phyloP scores from a whole-genome alignment of 345 rosid species.

The Euphorbia lathyris region DNA sequence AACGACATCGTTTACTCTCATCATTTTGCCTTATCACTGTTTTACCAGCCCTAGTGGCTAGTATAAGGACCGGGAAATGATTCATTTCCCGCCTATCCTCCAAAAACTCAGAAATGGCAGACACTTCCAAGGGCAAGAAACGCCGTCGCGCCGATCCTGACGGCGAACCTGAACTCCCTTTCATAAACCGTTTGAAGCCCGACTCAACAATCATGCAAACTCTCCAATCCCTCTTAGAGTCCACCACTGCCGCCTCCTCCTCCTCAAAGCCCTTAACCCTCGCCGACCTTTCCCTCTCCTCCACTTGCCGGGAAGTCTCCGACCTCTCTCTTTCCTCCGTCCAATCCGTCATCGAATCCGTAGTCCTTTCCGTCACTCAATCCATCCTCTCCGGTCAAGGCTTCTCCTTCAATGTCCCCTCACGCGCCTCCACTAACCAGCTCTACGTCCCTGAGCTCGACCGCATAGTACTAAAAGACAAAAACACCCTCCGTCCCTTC shows the following conservation, averaged over 20 bases:
- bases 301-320: conserved; percentile 75
- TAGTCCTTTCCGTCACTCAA: conserved; percentile 60
- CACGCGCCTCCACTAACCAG: conserved; percentile 91
- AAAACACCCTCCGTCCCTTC: conserved; percentile 87
- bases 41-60: background rate
- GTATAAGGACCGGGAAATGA: background rate
- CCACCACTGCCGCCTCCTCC: conserved; percentile 35
- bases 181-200: conserved; percentile 59
- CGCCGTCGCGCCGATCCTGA: conserved; percentile 61
- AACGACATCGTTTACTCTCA: too few species aligned
- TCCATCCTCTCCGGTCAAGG: conserved; percentile 87
- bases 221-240: conserved; percentile 38
- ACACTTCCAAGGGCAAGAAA: conserved; percentile 42
- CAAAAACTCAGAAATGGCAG: conserved; percentile 9
- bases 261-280: conserved; percentile 65
- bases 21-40: too few species aligned
- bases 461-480: conserved; percentile 92
- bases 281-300: conserved; percentile 73
- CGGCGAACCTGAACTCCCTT: conserved; percentile 52
- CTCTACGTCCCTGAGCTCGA: conserved; percentile 98
- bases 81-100: conserved; percentile 8
- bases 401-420: conserved; percentile 85
- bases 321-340: conserved; percentile 85
- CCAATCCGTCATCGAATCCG: conserved; percentile 69
- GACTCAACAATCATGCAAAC: conserved; percentile 55